Conservation (phyloP, 83 land plant genomes). For the Picea abies region DNA sequence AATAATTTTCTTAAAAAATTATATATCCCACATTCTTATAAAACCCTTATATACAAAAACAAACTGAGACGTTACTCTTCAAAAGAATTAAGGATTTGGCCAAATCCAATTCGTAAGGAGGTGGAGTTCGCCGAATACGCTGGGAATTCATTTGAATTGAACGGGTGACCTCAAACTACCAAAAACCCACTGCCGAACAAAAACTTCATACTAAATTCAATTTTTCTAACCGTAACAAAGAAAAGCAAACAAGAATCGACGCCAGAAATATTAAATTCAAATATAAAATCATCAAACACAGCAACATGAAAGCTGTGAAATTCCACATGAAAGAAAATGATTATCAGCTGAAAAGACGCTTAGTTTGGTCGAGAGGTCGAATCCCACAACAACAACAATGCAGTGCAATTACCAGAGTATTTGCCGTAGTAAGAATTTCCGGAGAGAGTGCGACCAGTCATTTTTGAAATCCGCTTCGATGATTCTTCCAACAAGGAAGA, state of each 20-base stretch:
- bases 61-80: too few species aligned
- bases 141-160: neutral
- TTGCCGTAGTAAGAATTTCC: neutral
- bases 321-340: neutral
- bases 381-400: neutral
- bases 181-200: neutral
- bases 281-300: neutral
- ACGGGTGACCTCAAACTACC: neutral
- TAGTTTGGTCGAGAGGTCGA: neutral
- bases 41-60: too few species aligned
- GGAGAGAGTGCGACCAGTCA: neutral
- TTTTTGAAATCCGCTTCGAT: neutral
- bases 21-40: neutral
- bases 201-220: neutral
- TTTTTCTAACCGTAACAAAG: neutral
- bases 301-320: neutral
- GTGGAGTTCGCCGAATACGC: neutral
- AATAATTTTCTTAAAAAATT: neutral
- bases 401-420: conserved; percentile 1
- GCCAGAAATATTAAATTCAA: neutral
- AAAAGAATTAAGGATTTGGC: too few species aligned
- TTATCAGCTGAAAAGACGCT: neutral
- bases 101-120: too few species aligned
- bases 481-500: neutral
- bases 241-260: neutral